Evolutionary conservation across 2,329 filamentous ascomycete species (phyloP), one percentile per base, ranked within the genome.

Genomic region (Dothideomycetes sp.): DNA sequence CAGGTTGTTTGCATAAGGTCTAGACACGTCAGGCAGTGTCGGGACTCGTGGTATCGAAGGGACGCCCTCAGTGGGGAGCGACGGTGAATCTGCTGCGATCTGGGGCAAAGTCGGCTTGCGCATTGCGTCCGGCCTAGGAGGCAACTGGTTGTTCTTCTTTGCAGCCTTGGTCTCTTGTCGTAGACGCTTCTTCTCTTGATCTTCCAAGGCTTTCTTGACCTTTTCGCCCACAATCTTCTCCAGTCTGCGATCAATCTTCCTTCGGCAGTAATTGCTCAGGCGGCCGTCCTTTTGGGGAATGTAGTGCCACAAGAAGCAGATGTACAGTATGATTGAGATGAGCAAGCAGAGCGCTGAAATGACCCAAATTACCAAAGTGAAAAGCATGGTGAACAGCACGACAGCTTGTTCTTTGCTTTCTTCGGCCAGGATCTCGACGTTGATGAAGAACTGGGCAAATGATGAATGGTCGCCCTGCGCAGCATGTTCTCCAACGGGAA

Each of bases 241-340:
- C 50, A 98, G 71, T 50, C 87, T 73, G 53, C 77, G 80, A 63
- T 94, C 93, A 58, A 94, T 81, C 67, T 96, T 96, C 32, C 87
- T 81, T 47, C 84, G 82, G 59, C 91, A 96, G 64, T 94, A 98
- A 18, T 80, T 79, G 4, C 78, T 77, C 20, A 98, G 70, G 6
- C 83, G 80, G 5, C 86, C 85, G 54, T 95, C 87, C 9, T 77
- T 70, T 24, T 74, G 74, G 1, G 88, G 87, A 46, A 98, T 89
- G 63, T 89, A 91, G 61, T 91, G 84, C 75, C 84, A 94, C 5
- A 98, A 72, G 61, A 94, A 98, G 53, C 85, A 76, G 25, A 94
- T 62, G 62, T 94, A 96, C 45, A 94, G 78, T 1, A 93, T 53
- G 16, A 79, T 67, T 0, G 84, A 86, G 8, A 84, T 56, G n/a